A percentile compares a stretch with the other conserved stretches of the same genome.
Evolutionary conservation across 441 rosid species (phyloP).

Genomic region (Jatropha podagrica): DNA sequence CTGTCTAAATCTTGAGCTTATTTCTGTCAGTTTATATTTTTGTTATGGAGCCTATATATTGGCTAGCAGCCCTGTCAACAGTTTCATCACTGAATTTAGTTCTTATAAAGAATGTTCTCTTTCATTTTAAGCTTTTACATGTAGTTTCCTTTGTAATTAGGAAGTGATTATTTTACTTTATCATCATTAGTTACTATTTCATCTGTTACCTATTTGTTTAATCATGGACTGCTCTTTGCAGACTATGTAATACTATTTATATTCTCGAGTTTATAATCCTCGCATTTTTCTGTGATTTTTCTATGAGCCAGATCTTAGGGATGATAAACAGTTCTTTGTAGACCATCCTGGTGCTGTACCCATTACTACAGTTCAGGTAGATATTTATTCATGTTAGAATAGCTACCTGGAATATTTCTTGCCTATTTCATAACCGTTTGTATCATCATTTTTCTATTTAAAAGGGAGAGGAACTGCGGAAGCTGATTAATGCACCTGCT

Average conservation of each 20-base stretch:
- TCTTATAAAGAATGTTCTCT: background rate
- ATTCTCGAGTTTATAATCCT: slow-evolving; percentile 6
- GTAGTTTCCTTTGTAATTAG: background rate
- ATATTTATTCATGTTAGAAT: slow-evolving; percentile 6
- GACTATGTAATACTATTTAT: background rate
- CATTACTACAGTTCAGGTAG: slow-evolving; percentile 70
- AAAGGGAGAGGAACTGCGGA: slow-evolving; percentile 96
- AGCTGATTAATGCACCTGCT: slow-evolving; percentile 76
- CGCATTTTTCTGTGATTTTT: slow-evolving; percentile 13
- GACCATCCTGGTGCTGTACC: slow-evolving; percentile 92
- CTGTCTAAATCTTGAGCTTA: background rate
- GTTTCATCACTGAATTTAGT: background rate
- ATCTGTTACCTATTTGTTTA: background rate
- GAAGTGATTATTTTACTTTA: background rate
- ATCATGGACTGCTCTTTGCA: background rate
- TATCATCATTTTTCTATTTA: slow-evolving; percentile 12
- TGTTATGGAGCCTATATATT: background rate
- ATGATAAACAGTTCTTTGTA: slow-evolving; percentile 74
- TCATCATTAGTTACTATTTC: slow-evolving; percentile 2
- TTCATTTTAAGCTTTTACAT: background rate
- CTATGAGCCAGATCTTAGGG: slow-evolving; percentile 67
- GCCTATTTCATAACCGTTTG: background rate
- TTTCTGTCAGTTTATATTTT: background rate
- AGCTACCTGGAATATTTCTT: background rate
- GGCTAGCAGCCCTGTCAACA: background rate